Base-by-base conservation (phyloP, 768 basidiomycete genomes). In the Podaxis sp. region DNA sequence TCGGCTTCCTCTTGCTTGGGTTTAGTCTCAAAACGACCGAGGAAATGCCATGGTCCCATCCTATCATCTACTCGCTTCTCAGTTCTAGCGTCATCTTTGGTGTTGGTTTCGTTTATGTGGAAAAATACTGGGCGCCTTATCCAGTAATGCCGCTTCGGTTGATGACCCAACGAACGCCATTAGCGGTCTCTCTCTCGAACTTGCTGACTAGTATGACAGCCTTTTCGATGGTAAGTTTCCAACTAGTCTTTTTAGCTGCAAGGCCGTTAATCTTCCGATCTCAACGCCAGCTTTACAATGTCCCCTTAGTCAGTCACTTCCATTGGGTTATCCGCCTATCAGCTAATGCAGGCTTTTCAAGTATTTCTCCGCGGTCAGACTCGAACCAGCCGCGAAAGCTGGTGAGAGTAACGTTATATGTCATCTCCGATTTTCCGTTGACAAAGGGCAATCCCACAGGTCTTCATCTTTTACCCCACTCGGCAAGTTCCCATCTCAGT, bases 91-190 rank as follows among this genome's bases (percentile, higher is more conserved):
- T 74, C 53, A 64, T 89, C 22, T 88, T 80, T 56, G 78, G 80
- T 10, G 66, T 78, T 5, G 68, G 79, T 2, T 99, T 99, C 73
- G 71, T 96, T 33, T 71, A 85, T 51, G 91, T 93, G 26, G 96
- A 99, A 76, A 86, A 87, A 61, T 80, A 83, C 66, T 87, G 84
- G 79, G 87, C 92, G 2, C 81, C 84, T 3, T 91, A 90, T 72
- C 97, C 97, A 15, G 90, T 98, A 56, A 90, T 99, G 87, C 96
- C 96, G 53, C 76, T 97, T 65, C 84, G 84, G 57, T 76, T 96
- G 60, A 82, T 96, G 37, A 84, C 81, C 36, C 85, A 87, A 70
- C 80, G 95, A 59, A 95, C 91, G 24, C 93, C 93, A 4, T 74
- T 95, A 20, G 89, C 91, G 11, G 87, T 95, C 30, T 91, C 92